Conservation (phyloP, 1,284 basidiomycete species). For the Mycena sp. region DNA sequence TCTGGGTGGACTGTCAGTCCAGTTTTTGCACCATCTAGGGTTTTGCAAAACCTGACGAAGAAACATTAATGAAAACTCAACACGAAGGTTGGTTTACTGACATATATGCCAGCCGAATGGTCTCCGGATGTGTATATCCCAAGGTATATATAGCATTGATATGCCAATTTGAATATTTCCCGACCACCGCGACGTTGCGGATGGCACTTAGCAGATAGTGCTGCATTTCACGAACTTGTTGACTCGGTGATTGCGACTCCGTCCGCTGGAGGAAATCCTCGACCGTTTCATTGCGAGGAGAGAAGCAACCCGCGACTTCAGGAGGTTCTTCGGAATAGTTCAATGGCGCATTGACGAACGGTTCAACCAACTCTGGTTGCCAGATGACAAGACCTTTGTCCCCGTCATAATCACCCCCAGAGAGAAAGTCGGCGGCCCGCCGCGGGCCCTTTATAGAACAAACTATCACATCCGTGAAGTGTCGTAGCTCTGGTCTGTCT, state of each 20-base stretch:
- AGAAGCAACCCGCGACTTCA: conserved; percentile 52
- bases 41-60: conserved; percentile 61
- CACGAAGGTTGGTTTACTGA: conserved; percentile 40
- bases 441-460: conserved; percentile 56
- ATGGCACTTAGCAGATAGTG: conserved; percentile 58
- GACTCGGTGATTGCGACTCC: conserved; percentile 23
- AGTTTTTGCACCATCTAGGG: conserved; percentile 70
- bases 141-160: conserved; percentile 58
- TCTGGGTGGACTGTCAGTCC: conserved; percentile 55
- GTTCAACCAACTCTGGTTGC: conserved; percentile 53
- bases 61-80: not conserved
- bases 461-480: conserved; percentile 57
- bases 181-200: conserved; percentile 55
- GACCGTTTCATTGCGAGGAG: conserved; percentile 54
- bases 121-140: conserved; percentile 59
- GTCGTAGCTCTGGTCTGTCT: conserved; percentile 51
- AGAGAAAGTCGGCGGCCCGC: conserved; percentile 57
- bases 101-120: conserved; percentile 68
- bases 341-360: conserved; percentile 59
- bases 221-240: conserved; percentile 52
- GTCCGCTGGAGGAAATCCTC: conserved; percentile 47
- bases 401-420: conserved; percentile 64
- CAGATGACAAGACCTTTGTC: conserved; percentile 49
- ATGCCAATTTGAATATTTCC: conserved; percentile 67
- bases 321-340: conserved; percentile 56